phyloP scores from a whole-genome alignment of 2,329 filamentous ascomycete species.

The Alternaria brassicicola region DNA sequence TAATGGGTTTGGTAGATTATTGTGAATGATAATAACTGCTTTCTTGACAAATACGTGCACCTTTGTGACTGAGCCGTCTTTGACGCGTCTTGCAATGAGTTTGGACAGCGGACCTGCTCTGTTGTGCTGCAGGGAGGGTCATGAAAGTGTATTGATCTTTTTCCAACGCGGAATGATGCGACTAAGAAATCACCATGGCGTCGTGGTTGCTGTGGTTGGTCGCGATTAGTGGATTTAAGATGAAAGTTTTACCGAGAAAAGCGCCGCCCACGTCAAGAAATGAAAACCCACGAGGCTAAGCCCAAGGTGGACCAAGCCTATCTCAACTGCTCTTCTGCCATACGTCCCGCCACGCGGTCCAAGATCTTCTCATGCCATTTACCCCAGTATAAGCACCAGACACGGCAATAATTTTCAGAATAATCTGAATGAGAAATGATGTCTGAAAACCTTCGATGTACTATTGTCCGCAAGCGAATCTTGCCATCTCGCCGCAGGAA shows the following conservation, averaged over 20 bases:
- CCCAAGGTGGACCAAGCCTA: constrained; percentile 1
- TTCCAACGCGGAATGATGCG: background rate
- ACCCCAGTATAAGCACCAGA: background rate
- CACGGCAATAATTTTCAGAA: background rate
- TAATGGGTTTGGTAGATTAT: constrained; percentile 4
- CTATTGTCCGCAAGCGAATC: background rate
- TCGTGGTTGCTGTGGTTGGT: background rate
- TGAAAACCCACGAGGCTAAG: background rate
- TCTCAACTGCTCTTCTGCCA: background rate
- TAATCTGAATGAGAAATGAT: background rate
- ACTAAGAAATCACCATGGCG: background rate
- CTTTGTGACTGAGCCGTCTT: background rate
- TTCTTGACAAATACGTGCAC: background rate
- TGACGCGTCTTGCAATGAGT: too few relatives aligned
- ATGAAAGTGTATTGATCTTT: too few relatives aligned
- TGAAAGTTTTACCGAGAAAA: background rate
- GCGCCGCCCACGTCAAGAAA: constrained; percentile 4
- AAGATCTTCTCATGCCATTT: too few relatives aligned
- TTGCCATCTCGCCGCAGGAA: background rate
- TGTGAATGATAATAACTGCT: background rate
- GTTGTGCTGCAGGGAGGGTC: background rate
- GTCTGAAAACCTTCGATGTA: background rate
- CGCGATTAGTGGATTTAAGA: background rate
- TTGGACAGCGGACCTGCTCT: background rate
- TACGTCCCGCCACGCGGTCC: constrained; percentile 4